These are phyloP conservation scores for Buxus sempervirens DNA, from an alignment of 164 flowering plant species.

Conservation along the genomic window DNA sequence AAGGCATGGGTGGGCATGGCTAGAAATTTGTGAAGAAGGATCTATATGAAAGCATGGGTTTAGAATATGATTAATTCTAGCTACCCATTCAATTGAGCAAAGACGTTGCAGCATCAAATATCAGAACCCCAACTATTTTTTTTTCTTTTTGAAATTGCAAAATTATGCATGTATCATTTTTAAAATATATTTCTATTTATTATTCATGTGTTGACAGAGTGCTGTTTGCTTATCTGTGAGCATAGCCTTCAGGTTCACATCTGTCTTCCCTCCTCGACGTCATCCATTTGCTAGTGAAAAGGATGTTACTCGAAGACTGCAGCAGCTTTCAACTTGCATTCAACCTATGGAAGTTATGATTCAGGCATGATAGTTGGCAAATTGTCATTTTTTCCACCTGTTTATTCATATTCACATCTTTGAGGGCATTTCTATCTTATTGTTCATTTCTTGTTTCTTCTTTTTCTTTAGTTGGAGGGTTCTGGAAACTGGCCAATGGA, in stretches of 20 bases:
- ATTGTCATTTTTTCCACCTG: not conserved
- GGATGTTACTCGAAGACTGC: conserved; percentile 23
- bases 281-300: conserved; percentile 68
- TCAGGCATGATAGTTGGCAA: conserved; percentile 52
- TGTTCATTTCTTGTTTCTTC: not conserved
- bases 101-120: too few species aligned
- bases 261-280: conserved; percentile 88
- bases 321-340: conserved; percentile 56
- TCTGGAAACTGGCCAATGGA: conserved; percentile 96
- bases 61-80: too few species aligned
- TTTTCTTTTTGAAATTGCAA: not conserved
- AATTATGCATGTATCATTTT: not conserved
- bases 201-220: not conserved
- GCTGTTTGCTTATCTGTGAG: conserved; percentile 12
- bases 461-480: conserved; percentile 74
- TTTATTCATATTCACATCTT: not conserved
- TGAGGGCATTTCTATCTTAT: conserved; percentile 7
- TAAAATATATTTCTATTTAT: not conserved
- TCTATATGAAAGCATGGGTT: too few species aligned
- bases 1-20: too few species aligned
- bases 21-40: too few species aligned
- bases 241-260: conserved; percentile 83
- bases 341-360: conserved; percentile 83
- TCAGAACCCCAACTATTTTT: too few species aligned
- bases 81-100: too few species aligned